Percentiles rank a stretch among this genome's conserved stretches.
phyloP scores from a whole-genome alignment of 1,284 basidiomycete genomes.

The Amylostereum chailletii region DNA sequence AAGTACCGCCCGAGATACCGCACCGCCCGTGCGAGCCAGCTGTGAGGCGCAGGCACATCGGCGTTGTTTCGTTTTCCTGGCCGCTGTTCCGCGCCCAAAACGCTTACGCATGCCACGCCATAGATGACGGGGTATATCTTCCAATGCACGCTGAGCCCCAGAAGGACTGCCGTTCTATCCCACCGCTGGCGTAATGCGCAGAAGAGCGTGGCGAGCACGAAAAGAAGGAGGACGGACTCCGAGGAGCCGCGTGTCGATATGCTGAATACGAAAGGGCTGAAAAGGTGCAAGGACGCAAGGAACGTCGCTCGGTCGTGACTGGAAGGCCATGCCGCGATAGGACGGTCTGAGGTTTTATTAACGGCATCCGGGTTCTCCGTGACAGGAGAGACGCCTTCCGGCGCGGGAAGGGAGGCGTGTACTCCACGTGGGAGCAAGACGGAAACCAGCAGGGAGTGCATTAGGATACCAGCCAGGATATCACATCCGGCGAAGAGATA shows the following conservation, averaged over 20 bases:
- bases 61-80: background rate
- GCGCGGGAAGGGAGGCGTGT: constrained; percentile 1
- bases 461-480: constrained; percentile 71
- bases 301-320: constrained; percentile 29
- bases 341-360: too few species aligned
- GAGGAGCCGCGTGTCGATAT: constrained; percentile 96
- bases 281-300: constrained; percentile 61
- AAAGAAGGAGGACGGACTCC: constrained; percentile 78
- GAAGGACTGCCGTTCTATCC: constrained; percentile 55
- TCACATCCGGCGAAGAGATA: constrained; percentile 84
- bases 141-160: constrained; percentile 84
- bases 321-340: too few species aligned
- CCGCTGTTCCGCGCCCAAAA: constrained; percentile 35
- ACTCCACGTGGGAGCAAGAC: constrained; percentile 28
- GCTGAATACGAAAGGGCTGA: constrained; percentile 92
- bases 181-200: constrained; percentile 44
- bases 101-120: constrained; percentile 66
- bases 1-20: constrained; percentile 35
- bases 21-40: constrained; percentile 9
- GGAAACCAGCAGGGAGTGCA: constrained; percentile 62
- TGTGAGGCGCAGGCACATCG: background rate
- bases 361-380: too few species aligned
- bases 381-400: background rate
- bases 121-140: constrained; percentile 96
- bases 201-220: constrained; percentile 74